These are phyloP conservation scores for Phytopythium sindhum DNA, from an alignment of 352 stramenopile genomes.

Conservation along the genomic window DNA sequence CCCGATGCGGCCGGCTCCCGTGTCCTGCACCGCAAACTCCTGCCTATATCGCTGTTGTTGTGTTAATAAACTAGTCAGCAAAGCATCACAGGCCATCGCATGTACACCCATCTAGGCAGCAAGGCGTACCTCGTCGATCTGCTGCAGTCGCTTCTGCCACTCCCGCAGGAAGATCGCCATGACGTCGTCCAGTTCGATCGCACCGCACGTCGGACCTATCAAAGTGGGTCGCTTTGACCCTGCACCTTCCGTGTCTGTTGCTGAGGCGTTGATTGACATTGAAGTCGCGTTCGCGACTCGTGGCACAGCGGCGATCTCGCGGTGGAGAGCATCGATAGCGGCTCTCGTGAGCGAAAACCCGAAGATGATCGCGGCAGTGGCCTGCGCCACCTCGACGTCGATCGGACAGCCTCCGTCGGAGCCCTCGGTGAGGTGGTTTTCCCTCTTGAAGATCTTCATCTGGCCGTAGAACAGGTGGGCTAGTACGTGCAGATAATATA, in stretches of 20 bases:
- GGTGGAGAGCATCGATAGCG: constrained; percentile 31
- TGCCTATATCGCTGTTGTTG: constrained; percentile 44
- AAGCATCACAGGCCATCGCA: not conserved
- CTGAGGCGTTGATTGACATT: not conserved
- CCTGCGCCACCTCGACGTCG: constrained; percentile 20
- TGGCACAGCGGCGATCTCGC: constrained; percentile 31
- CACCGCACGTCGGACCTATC: not conserved
- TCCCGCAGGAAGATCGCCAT: constrained; percentile 56
- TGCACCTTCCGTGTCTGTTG: not conserved
- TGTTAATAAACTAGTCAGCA: not conserved
- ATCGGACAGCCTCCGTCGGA: constrained; percentile 48
- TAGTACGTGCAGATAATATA: constrained; percentile 69
- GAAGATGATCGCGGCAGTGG: constrained; percentile 40
- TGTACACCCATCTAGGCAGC: not conserved
- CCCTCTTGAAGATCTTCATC: constrained; percentile 66
- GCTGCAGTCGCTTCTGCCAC: constrained; percentile 39
- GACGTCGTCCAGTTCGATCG: constrained; percentile 54
- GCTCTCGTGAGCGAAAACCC: constrained; percentile 33
- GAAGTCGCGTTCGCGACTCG: not conserved
- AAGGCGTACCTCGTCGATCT: constrained; percentile 50
- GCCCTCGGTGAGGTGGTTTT: constrained; percentile 54
- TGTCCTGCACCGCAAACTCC: constrained; percentile 39
- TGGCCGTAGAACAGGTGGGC: constrained; percentile 60
- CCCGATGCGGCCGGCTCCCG: constrained; percentile 46
- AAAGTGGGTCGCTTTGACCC: not conserved